phyloP scores from a whole-genome alignment of 2,329 filamentous ascomycete species.

The Xylariaceae sp. region DNA sequence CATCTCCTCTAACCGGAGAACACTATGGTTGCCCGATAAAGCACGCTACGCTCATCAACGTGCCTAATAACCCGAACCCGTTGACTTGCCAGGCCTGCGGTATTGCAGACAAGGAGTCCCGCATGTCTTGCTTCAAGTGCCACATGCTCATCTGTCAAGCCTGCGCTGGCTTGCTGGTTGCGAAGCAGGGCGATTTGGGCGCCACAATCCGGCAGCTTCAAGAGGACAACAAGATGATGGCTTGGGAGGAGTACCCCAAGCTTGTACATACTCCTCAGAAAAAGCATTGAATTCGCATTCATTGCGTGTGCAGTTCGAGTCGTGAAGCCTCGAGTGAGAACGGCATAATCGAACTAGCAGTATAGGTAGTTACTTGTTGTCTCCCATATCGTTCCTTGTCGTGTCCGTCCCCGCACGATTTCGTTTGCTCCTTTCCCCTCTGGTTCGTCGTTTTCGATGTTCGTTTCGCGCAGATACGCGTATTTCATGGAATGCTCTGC shows the following conservation, averaged over 20 bases:
- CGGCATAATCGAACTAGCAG: too few relatives aligned
- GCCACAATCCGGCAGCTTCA: constrained; percentile 36
- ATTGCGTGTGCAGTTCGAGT: too few relatives aligned
- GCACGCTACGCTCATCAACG: constrained; percentile 45
- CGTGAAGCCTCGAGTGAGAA: too few relatives aligned
- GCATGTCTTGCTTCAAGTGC: constrained; percentile 47
- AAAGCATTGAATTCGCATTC: too few relatives aligned
- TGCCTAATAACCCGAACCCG: constrained; percentile 45
- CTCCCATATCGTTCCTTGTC: too few relatives aligned
- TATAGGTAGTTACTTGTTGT: too few relatives aligned
- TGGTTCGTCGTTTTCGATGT: too few relatives aligned
- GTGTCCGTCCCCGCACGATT: too few relatives aligned
- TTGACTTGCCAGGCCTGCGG: constrained; percentile 51
- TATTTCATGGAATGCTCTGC: too few relatives aligned
- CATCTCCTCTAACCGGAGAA: constrained; percentile 37
- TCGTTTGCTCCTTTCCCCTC: too few relatives aligned
- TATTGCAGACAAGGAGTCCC: constrained; percentile 40
- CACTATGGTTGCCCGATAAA: constrained; percentile 44
- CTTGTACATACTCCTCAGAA: not conserved
- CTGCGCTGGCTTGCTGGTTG: constrained; percentile 41
- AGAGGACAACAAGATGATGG: constrained; percentile 18
- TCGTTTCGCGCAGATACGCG: too few relatives aligned
- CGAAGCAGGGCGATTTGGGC: constrained; percentile 40
- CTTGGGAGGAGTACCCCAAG: constrained; percentile 11
- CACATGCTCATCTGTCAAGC: constrained; percentile 47